phyloP scores from a whole-genome alignment of 768 basidiomycete species.

The Amanita exitialis region DNA sequence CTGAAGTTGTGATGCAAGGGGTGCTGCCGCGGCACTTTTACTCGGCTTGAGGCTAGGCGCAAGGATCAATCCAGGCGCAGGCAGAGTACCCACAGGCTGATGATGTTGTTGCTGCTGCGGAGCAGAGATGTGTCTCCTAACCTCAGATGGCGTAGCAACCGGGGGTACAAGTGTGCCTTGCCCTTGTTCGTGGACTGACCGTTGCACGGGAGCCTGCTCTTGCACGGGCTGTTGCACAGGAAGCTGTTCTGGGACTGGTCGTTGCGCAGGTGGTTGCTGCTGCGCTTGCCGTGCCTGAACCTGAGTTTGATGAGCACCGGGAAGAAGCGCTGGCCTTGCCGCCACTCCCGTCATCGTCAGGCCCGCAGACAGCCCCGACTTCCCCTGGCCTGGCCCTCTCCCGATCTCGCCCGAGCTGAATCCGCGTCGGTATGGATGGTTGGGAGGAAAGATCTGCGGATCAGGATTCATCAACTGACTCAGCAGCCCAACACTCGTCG shows the following conservation, averaged over 20 bases:
- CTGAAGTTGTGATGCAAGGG: slow-evolving; percentile 33
- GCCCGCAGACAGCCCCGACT: slow-evolving; percentile 10
- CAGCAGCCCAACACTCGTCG: slow-evolving; percentile 42
- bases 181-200: neutral
- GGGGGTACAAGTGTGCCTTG: neutral
- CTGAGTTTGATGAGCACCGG: slow-evolving; percentile 8
- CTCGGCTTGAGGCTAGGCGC: slow-evolving; percentile 31
- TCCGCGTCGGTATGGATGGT: slow-evolving; percentile 48
- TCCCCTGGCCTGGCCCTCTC: slow-evolving; percentile 9
- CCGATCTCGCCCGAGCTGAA: slow-evolving; percentile 38
- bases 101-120: neutral
- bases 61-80: slow-evolving; percentile 7
- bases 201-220: neutral
- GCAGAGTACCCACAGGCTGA: neutral
- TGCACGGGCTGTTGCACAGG: neutral
- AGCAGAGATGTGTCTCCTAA: slow-evolving; percentile 3
- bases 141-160: neutral
- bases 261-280: slow-evolving; percentile 2
- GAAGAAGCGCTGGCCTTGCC: slow-evolving; percentile 11
- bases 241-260: neutral
- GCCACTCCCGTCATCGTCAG: slow-evolving; percentile 9
- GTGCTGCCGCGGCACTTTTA: slow-evolving; percentile 51
- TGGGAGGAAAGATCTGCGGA: slow-evolving; percentile 45
- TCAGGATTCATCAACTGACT: slow-evolving; percentile 67
- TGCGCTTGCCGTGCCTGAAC: slow-evolving; percentile 1